These are phyloP conservation scores for Rutstroemia sp. DNA, from an alignment of 2,329 filamentous ascomycete species.

Conservation along the genomic window DNA sequence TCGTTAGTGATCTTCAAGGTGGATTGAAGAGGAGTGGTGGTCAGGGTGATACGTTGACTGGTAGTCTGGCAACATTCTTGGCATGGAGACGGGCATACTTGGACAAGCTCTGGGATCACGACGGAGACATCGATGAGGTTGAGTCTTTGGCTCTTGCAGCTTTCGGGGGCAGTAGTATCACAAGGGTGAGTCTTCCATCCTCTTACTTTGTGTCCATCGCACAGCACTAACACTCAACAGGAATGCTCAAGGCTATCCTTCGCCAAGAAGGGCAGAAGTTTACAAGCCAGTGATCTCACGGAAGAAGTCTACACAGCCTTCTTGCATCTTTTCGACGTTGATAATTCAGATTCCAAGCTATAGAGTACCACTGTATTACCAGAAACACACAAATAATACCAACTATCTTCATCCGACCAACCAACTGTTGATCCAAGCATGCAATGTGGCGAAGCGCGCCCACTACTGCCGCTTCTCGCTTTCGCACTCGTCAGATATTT, in stretches of 20 bases:
- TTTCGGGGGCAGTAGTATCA: conserved; percentile 81
- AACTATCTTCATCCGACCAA: background rate
- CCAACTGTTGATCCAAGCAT: background rate
- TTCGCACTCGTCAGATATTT: background rate
- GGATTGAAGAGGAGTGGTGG: conserved; percentile 87
- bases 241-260: conserved; percentile 86
- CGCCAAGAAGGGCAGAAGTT: conserved; percentile 71
- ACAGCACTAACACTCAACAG: conserved; percentile 30
- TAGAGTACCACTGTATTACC: conserved; percentile 9
- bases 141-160: conserved; percentile 71
- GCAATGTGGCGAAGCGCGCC: background rate
- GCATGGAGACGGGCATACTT: conserved; percentile 85
- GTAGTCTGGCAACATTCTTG: conserved; percentile 78
- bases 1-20: conserved; percentile 69
- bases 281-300: conserved; percentile 91
- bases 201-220: conserved; percentile 6
- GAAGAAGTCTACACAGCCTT: conserved; percentile 84
- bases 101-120: conserved; percentile 69
- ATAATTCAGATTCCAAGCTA: conserved; percentile 36
- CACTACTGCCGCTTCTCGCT: background rate
- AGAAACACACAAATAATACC: background rate
- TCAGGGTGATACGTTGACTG: conserved; percentile 92
- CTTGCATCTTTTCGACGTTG: conserved; percentile 65
- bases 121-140: conserved; percentile 40
- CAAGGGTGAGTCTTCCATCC: conserved; percentile 51